Base-by-base conservation (phyloP, 2,329 filamentous ascomycete genomes). In the Fusarium sp. region DNA sequence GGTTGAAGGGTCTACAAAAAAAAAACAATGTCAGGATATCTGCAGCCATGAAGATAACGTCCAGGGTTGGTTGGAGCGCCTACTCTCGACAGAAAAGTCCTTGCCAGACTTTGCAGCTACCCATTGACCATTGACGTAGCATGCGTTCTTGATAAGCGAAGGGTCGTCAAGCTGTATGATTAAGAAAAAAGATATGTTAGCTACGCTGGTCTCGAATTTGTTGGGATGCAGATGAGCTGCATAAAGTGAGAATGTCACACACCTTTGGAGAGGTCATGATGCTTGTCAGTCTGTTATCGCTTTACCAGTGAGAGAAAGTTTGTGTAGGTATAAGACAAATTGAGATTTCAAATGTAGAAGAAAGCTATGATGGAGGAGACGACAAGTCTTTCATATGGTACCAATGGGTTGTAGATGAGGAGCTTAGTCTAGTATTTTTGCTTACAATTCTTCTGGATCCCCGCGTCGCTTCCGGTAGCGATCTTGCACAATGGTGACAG, bases 41-140 rank as follows among this genome's bases (percentile, higher is more conserved):
- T 56, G 27, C 14, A n/a, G 21, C 10, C 32, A 23, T 21, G 21
- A 45, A 10, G 54, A 32, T n/a, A 25, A 32, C n/a, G 30, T 20
- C 20, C 23, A 34, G 47, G 43, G 59, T 55, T 56, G 53, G 56
- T 51, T 59, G 65, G 61, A 53, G 50, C 32, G 68, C 75, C 61
- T 81, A 89, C 88, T 88, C 71, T 86, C 84, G 60, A 94, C 89
- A 73, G 92, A 87, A 77, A 94, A 95, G 46, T 88, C 92, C 83
- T 92, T 86, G 68, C 90, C 89, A 3, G 90, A 92, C 73, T 88
- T 86, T 65, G 92, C 91, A 71, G 82, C 83, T 60, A 93, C 86
- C 89, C 92, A 95, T 84, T 93, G 84, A 75, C 92, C 92, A 78
- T 94, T 92, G 75, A 94, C 88, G 76, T 91, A 94, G 65, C 87